These are phyloP conservation scores for Clitopilus hobsonii DNA, from an alignment of 768 basidiomycete species.

Conservation along the genomic window DNA sequence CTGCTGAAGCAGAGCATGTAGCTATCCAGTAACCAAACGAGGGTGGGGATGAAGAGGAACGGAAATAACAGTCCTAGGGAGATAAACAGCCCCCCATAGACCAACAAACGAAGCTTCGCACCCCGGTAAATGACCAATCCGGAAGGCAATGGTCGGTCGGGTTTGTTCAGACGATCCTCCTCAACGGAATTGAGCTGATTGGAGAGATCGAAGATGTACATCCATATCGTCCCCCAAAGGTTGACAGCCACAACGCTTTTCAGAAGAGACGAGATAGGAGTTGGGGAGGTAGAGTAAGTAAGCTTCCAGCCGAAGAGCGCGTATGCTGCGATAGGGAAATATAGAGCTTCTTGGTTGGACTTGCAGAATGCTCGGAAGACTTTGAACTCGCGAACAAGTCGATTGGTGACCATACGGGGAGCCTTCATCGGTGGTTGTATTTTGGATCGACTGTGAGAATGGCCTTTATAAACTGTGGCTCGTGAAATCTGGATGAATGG, in stretches of 20 bases:
- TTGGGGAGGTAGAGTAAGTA: background rate
- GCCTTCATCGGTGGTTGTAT: no score
- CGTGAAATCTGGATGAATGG: no score
- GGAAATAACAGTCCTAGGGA: conserved; percentile 4
- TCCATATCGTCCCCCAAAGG: conserved; percentile 8
- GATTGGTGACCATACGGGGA: background rate
- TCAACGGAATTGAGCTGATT: conserved; percentile 15
- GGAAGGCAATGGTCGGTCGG: conserved; percentile 16
- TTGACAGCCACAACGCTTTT: background rate
- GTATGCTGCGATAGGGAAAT: background rate
- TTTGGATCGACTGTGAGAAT: no score
- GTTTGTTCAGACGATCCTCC: conserved; percentile 19
- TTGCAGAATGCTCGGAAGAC: background rate
- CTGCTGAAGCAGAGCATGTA: conserved; percentile 9
- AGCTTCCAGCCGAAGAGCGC: background rate
- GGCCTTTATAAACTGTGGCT: no score
- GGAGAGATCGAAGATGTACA: conserved; percentile 17
- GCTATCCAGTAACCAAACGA: conserved; percentile 7
- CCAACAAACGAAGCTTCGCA: conserved; percentile 10
- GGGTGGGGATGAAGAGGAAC: conserved; percentile 5
- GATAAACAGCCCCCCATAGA: conserved; percentile 6
- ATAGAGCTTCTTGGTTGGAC: background rate
- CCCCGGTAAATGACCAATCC: conserved; percentile 12
- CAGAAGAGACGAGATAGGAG: background rate
- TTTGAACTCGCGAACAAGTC: background rate